A percentile compares a stretch with the other conserved stretches of the same genome.
These are phyloP conservation scores for Penicillium manginii DNA, from an alignment of 495 filamentous ascomycete species.

Conservation along the genomic window DNA sequence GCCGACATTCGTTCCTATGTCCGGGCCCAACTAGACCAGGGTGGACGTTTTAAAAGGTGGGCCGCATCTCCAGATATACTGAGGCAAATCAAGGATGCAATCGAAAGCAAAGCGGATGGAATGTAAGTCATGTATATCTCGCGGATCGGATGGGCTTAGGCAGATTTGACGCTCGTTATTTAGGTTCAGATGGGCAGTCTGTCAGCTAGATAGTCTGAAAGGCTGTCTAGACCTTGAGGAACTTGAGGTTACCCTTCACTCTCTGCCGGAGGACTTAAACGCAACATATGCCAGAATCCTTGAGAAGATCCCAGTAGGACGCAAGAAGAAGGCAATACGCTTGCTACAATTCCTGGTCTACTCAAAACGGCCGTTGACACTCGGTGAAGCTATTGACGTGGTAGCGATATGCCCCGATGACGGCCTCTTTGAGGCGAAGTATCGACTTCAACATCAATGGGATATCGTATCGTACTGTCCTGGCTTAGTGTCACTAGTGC, in stretches of 20 bases:
- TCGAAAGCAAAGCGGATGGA: conserved; percentile 34
- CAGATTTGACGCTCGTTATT: no score
- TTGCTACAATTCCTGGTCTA: conserved; percentile 2
- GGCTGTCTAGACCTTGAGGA: neutral
- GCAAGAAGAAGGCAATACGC: neutral
- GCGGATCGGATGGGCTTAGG: no score
- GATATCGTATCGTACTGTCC: no score
- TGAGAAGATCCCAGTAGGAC: neutral
- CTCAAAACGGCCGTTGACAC: neutral
- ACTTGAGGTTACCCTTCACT: neutral
- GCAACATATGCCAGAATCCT: conserved; percentile 1
- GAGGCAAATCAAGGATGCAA: conserved; percentile 15
- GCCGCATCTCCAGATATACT: no score
- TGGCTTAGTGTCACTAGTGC: no score
- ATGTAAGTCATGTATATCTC: no score
- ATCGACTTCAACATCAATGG: no score
- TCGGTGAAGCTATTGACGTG: neutral
- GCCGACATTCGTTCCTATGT: neutral
- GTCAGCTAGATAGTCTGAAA: conserved; percentile 1
- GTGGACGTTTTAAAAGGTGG: no score
- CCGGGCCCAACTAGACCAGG: neutral
- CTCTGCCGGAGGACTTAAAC: neutral
- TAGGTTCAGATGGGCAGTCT: conserved; percentile 1
- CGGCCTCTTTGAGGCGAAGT: neutral
- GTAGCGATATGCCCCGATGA: neutral